phyloP scores from a whole-genome alignment of 441 rosid species.

The Populus tomentosa region DNA sequence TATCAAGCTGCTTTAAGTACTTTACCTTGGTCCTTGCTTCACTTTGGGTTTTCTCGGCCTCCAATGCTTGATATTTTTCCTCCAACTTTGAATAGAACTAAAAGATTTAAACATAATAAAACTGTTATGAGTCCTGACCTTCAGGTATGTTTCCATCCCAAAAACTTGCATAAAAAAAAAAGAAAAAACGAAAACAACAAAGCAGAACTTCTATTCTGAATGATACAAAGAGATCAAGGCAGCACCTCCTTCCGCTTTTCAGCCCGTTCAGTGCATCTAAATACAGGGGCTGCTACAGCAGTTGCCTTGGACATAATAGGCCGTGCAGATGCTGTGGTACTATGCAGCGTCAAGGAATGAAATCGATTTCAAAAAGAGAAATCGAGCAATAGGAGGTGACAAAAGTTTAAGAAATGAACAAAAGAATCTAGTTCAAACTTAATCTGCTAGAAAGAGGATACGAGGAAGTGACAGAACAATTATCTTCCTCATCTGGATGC shows the following conservation, averaged over 20 bases:
- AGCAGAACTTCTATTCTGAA: slow-evolving; percentile 3
- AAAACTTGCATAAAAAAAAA: neutral
- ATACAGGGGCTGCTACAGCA: slow-evolving; percentile 56
- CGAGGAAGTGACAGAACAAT: slow-evolving; percentile 68
- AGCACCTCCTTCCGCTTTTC: slow-evolving; percentile 86
- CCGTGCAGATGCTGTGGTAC: slow-evolving; percentile 48
- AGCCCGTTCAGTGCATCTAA: slow-evolving; percentile 77
- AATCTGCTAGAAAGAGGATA: slow-evolving; percentile 37
- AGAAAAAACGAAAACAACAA: neutral
- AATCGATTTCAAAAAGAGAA: slow-evolving; percentile 1
- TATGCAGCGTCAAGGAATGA: slow-evolving; percentile 36
- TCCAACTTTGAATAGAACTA: slow-evolving; percentile 83
- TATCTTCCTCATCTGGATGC: slow-evolving; percentile 84
- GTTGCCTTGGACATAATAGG: slow-evolving; percentile 39
- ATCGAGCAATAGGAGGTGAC: neutral
- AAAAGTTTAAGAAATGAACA: slow-evolving; percentile 9
- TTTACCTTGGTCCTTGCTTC: slow-evolving; percentile 78
- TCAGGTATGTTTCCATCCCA: neutral
- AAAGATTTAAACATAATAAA: slow-evolving; percentile 19
- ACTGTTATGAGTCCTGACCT: slow-evolving; percentile 7
- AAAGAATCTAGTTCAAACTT: slow-evolving; percentile 9
- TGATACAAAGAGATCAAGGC: slow-evolving; percentile 2
- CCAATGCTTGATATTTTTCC: slow-evolving; percentile 87
- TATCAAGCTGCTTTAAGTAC: slow-evolving; percentile 1
- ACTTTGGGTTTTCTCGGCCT: slow-evolving; percentile 77